Percentiles rank a stretch among this genome's conserved stretches.
Evolutionary conservation across 2,329 filamentous ascomycete species (phyloP).

Genomic region (Xylariomycetidae sp.): DNA sequence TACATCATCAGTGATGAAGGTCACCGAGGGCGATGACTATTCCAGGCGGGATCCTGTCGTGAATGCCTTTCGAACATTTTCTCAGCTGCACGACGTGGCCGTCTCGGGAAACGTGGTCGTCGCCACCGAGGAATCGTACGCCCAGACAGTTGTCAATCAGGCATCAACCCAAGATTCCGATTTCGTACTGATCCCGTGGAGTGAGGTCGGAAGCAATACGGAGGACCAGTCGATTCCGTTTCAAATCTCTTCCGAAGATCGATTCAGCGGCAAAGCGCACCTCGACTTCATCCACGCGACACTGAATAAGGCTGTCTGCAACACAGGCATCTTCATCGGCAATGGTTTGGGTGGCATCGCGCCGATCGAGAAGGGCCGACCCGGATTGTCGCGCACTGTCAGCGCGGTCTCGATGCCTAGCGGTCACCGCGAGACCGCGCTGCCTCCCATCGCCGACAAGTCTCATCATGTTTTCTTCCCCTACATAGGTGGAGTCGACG

Average conservation of each 20-base stretch:
- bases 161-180: conserved; percentile 67
- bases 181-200: conserved; percentile 84
- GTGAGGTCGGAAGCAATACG: conserved; percentile 69
- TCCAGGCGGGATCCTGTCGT: conserved; percentile 75
- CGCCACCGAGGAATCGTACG: conserved; percentile 71
- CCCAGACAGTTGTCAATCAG: conserved; percentile 68
- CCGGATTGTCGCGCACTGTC: conserved; percentile 40
- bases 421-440: conserved; percentile 51
- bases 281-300: conserved; percentile 68
- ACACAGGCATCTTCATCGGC: conserved; percentile 76
- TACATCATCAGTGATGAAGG: conserved; percentile 92
- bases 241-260: conserved; percentile 46
- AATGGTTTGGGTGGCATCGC: conserved; percentile 43
- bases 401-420: conserved; percentile 58
- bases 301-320: conserved; percentile 59
- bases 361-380: conserved; percentile 25
- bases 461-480: conserved; percentile 83
- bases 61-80: conserved; percentile 86
- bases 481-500: conserved; percentile 81
- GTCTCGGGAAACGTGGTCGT: conserved; percentile 79
- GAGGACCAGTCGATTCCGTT: conserved; percentile 52
- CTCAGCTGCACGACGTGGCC: conserved; percentile 75
- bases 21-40: conserved; percentile 74
- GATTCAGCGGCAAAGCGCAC: conserved; percentile 61
- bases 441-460: conserved; percentile 58